Percentiles rank a stretch among this genome's conserved stretches.
Evolutionary conservation across 306 rosid species (phyloP).

Genomic region (Vigna radiata): DNA sequence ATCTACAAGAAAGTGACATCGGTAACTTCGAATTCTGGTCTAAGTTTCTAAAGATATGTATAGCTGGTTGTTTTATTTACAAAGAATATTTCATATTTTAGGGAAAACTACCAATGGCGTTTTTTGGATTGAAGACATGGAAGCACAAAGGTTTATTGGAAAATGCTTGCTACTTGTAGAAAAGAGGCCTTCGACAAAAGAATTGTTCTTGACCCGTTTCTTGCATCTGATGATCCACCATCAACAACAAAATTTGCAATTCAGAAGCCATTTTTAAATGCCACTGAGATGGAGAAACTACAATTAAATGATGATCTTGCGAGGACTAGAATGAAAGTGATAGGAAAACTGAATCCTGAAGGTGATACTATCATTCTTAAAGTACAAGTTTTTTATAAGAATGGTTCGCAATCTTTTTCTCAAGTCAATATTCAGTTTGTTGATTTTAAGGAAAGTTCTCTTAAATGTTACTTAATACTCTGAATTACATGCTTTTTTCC

Average conservation of each 20-base stretch:
- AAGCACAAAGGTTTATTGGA: slow-evolving; percentile 76
- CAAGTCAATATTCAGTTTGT: slow-evolving; percentile 5
- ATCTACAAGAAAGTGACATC: slow-evolving; percentile 96
- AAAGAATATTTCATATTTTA: slow-evolving; percentile 45
- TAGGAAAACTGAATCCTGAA: slow-evolving; percentile 84
- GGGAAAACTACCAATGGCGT: slow-evolving; percentile 87
- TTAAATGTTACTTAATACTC: not conserved
- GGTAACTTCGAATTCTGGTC: slow-evolving; percentile 53
- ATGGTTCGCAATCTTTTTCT: slow-evolving; percentile 57
- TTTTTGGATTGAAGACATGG: slow-evolving; percentile 69
- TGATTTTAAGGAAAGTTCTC: not conserved
- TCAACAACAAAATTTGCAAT: slow-evolving; percentile 45
- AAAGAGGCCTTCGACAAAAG: slow-evolving; percentile 75
- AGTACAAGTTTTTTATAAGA: slow-evolving; percentile 78
- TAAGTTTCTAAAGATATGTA: not conserved
- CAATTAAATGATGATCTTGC: slow-evolving; percentile 48
- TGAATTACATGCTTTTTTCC: slow-evolving; percentile 4
- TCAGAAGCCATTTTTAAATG: slow-evolving; percentile 75
- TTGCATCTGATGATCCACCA: slow-evolving; percentile 51
- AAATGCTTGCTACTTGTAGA: slow-evolving; percentile 73
- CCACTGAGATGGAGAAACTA: slow-evolving; percentile 64
- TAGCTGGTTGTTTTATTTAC: not conserved
- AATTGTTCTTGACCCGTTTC: slow-evolving; percentile 80
- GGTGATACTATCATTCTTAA: slow-evolving; percentile 80
- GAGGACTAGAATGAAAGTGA: slow-evolving; percentile 80